These are phyloP conservation scores for Colletotrichum orbiculare DNA, from an alignment of 2,329 filamentous ascomycete genomes.

Conservation along the genomic window DNA sequence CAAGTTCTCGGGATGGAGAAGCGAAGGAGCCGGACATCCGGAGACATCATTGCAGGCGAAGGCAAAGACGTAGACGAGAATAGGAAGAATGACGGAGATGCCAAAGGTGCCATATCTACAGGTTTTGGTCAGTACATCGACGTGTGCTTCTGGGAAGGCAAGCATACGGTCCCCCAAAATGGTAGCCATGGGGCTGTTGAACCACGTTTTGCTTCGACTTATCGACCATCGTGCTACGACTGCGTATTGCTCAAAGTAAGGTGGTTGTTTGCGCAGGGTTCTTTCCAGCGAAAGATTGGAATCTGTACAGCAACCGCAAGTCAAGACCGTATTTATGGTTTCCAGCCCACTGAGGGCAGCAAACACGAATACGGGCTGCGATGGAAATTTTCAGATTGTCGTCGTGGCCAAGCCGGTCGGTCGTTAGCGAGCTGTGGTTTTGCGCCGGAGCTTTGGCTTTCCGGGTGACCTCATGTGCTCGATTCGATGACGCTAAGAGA, in stretches of 20 bases:
- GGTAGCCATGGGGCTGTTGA: constrained; percentile 54
- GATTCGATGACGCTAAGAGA: constrained; percentile 32
- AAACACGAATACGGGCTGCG: not conserved
- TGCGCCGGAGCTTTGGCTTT: constrained; percentile 39
- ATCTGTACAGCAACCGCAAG: too few species aligned
- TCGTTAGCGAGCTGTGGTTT: not conserved
- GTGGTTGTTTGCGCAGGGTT: too few species aligned
- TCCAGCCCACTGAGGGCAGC: not conserved
- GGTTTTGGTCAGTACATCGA: not conserved
- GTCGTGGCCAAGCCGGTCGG: too few species aligned
- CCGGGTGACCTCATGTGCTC: constrained; percentile 43
- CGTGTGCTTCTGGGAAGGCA: not conserved
- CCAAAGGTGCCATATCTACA: constrained; percentile 74
- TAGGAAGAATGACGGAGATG: constrained; percentile 83
- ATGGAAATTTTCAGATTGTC: not conserved
- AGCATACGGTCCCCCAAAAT: constrained; percentile 64
- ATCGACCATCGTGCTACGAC: constrained; percentile 43
- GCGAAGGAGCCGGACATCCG: constrained; percentile 87
- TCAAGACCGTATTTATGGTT: not conserved
- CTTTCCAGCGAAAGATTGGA: too few species aligned
- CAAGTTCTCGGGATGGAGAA: constrained; percentile 78
- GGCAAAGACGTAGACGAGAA: constrained; percentile 81
- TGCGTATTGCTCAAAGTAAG: too few species aligned
- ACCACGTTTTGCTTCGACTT: constrained; percentile 43
- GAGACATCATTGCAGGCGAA: constrained; percentile 94